Conservation (phyloP, 1,284 basidiomycete genomes). For the Apiotrichum montevideense region DNA sequence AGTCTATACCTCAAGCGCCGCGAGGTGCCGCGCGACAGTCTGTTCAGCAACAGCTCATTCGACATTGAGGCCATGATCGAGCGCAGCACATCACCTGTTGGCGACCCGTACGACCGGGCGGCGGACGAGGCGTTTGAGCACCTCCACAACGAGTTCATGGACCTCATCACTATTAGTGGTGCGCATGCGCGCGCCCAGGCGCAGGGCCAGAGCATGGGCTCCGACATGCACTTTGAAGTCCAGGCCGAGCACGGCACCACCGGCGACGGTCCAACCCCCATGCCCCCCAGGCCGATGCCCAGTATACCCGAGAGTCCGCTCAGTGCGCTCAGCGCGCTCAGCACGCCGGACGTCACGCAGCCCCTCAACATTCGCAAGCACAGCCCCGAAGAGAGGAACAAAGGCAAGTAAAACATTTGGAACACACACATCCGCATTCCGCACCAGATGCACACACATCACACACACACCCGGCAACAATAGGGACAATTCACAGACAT, state of each 20-base stretch:
- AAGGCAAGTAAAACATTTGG: neutral
- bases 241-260: too few species aligned
- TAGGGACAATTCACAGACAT: too few species aligned
- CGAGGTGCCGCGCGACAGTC: neutral
- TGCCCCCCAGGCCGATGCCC: neutral
- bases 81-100: neutral
- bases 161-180: neutral
- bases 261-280: neutral
- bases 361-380: slow-evolving; percentile 4
- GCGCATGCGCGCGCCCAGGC: too few species aligned
- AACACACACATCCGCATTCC: too few species aligned
- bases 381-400: neutral
- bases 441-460: too few species aligned
- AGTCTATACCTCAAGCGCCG: neutral
- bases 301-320: too few species aligned
- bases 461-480: too few species aligned
- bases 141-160: neutral
- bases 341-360: neutral
- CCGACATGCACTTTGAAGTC: too few species aligned
- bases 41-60: neutral
- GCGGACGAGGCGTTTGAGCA: neutral
- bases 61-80: neutral
- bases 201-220: too few species aligned
- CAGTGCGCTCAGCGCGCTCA: neutral
- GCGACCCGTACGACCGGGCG: neutral